Evolutionary conservation across 139 green algal genomes (phyloP), one percentile per base, ranked within the genome.

Genomic region (Ettlia oleoabundans): DNA sequence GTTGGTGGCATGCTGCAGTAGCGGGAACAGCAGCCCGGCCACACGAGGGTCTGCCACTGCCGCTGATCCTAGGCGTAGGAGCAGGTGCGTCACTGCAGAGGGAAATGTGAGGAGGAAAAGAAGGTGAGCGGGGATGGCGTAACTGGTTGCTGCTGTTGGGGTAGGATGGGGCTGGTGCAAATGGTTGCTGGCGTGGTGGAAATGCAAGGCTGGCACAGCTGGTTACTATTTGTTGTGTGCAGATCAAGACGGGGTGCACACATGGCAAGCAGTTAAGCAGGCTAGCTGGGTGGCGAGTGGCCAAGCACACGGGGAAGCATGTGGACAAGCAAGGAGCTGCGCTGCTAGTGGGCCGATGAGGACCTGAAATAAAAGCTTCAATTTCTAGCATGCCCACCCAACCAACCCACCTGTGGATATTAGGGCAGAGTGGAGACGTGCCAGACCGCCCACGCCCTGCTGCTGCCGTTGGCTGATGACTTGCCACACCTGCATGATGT

Each of bases 351-450:
- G 38, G 9, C 37, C 37, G 4, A 35, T 55, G 13, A 18, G 1
- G 8, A 28, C 10, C 19, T 18, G 19, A 18, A n/a, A n/a, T n/a
- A n/a, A n/a, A n/a, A n/a, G n/a, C n/a, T n/a, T n/a, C n/a, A n/a
- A n/a, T n/a, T n/a, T n/a, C n/a, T n/a, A n/a, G n/a, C n/a, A n/a
- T n/a, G n/a, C 2, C 37, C 22, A 13, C 2, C 3, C 38, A 33
- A 30, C 22, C 10, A 10, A 28, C 51, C 4, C 71, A 64, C 72
- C 72, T 68, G 94, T 91, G 6, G 90, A 90, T 19, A 96, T 92
- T 32, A 96, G 80, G 9, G 90, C 85, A 15, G 55, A 85, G 81
- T 96, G 92, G 65, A 96, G 86, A 30, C 92, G 87, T 13, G 91
- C 86, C 30, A 91, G 70, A 5, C 88, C 84, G 37, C 93, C 91